Conservation (phyloP, 148 eudicot genomes). For the Cornus florida region DNA sequence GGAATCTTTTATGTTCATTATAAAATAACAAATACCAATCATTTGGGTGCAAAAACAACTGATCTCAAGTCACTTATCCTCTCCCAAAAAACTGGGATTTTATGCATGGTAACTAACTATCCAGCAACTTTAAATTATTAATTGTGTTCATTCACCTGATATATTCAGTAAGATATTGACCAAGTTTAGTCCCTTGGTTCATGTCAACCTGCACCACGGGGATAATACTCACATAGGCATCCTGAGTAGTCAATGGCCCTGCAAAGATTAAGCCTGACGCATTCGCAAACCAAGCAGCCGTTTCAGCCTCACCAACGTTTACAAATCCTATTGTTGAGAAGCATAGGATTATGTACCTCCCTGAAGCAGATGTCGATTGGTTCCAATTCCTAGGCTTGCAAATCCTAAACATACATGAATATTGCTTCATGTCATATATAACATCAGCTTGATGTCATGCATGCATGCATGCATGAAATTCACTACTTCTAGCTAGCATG, state of each 20-base stretch:
- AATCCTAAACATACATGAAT: slow-evolving; percentile 15
- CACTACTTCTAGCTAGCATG: background rate
- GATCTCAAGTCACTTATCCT: too few relatives aligned
- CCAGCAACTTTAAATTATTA: background rate
- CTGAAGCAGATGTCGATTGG: slow-evolving; percentile 1
- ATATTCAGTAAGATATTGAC: slow-evolving; percentile 18
- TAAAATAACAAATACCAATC: too few relatives aligned
- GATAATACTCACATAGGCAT: slow-evolving; percentile 26
- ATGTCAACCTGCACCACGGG: slow-evolving; percentile 38
- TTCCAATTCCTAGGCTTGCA: slow-evolving; percentile 28
- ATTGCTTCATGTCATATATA: too few relatives aligned
- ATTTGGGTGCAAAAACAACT: too few relatives aligned
- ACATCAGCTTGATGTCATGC: background rate
- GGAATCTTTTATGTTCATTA: too few relatives aligned
- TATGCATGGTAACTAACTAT: background rate
- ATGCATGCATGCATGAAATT: background rate
- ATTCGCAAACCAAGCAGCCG: slow-evolving; percentile 18
- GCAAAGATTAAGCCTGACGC: slow-evolving; percentile 45
- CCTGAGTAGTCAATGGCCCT: slow-evolving; percentile 32
- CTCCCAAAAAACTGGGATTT: too few relatives aligned
- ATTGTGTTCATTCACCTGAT: slow-evolving; percentile 4
- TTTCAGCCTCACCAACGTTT: slow-evolving; percentile 25
- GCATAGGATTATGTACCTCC: slow-evolving; percentile 38
- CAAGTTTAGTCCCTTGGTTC: slow-evolving; percentile 41
- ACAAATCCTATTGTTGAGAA: slow-evolving; percentile 32